Evolutionary conservation across 495 filamentous ascomycete species (phyloP), one percentile per base, ranked within the genome.

Genomic region (Trichoderma parareesei): DNA sequence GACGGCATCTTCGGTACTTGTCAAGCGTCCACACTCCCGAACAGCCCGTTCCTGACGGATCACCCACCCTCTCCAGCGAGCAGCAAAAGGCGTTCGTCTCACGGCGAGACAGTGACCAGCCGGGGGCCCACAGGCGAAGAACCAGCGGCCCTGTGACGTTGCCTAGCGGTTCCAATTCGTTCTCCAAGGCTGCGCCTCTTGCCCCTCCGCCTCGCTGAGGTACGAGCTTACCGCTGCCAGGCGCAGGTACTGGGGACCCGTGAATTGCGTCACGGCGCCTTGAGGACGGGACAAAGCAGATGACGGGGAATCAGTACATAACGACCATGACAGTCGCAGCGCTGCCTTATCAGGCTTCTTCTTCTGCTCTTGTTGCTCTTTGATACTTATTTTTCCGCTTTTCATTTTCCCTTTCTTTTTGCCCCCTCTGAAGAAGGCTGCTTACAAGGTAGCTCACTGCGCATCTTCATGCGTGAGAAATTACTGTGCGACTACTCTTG

Each of bases 1-100:
- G 10, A 27, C 53, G 53, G 53, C 53, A 57, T 20, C 53, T 57
- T 57, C 53, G 53, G 53, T 57, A 57, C 53, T 35, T 37, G 53
- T 27, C 27, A 5, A 57, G 53, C 53, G 35, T 48, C 37, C 53
- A 27, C 53, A 37, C 16, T 35, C 53, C 53, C 53, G 53, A 14
- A 8, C 35, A 16, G 53, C 53, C 53, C 53, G 53, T 57, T 57
- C 53, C 53, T 57, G 53, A 57, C 27, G 44, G 44, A 48, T 48
- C 44, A 16, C 16, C 44, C 44, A 14, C 44, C 44, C 13, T 16
- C 43, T 5, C 48, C 7, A 6, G 8, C 5, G 5, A 5, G 20
- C 33, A 57, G 7, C 16, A 8, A 57, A 14, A 57, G 27, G 14
- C 33, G 53, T 38, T 57, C 53, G 53, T 57, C 48, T 55, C 48